Conservation (phyloP, 495 filamentous ascomycete species). For the Hamigera avellanea region DNA sequence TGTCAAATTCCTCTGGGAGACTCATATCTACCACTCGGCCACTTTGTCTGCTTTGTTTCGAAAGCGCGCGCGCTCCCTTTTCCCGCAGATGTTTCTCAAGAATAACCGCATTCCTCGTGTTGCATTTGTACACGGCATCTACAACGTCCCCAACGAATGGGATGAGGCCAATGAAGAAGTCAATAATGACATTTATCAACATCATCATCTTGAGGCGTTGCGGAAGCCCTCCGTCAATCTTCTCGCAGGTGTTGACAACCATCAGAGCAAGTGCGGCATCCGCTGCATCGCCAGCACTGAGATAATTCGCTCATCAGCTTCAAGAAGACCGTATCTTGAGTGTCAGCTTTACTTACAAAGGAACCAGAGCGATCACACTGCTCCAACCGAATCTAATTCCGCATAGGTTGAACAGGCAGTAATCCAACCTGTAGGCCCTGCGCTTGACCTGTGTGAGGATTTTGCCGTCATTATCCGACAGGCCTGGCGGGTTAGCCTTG, state of each 20-base stretch:
- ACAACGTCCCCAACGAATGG: conserved; percentile 77
- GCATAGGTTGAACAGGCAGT: conserved; percentile 60
- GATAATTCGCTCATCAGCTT: neutral
- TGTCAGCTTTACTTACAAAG: conserved; percentile 44
- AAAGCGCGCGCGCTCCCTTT: conserved; percentile 20
- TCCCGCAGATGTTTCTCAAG: conserved; percentile 61
- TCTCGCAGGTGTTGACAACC: conserved; percentile 53
- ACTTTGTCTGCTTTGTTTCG: conserved; percentile 10
- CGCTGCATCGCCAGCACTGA: conserved; percentile 60
- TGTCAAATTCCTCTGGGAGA: conserved; percentile 31
- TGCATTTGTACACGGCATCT: conserved; percentile 57
- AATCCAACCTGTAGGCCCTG: conserved; percentile 73
- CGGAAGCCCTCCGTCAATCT: conserved; percentile 63
- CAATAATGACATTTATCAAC: conserved; percentile 64
- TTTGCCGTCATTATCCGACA: conserved; percentile 68
- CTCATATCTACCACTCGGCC: conserved; percentile 19
- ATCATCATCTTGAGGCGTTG: conserved; percentile 45
- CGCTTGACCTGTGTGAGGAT: conserved; percentile 71
- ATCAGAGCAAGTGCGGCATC: conserved; percentile 51
- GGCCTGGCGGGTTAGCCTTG: conserved; percentile 56
- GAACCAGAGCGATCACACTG: conserved; percentile 68
- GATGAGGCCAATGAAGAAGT: conserved; percentile 72
- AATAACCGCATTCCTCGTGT: conserved; percentile 64
- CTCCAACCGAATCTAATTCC: conserved; percentile 76
- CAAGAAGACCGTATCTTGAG: conserved; percentile 1